These are phyloP conservation scores for Suhomyces terraborum DNA, from an alignment of 1,139 yeast genomes.

Conservation along the genomic window DNA sequence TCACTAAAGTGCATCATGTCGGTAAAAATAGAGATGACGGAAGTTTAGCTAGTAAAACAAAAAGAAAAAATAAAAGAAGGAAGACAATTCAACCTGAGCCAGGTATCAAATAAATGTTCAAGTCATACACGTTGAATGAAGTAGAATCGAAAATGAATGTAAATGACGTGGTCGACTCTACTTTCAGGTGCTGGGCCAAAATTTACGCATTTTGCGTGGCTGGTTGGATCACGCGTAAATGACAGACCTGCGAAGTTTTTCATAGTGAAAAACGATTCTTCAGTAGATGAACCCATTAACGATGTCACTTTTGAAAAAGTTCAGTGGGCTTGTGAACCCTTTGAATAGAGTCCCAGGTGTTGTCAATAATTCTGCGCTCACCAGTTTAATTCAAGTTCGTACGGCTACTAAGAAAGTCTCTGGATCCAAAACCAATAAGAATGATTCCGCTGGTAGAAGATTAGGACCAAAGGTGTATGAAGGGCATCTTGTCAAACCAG, in stretches of 20 bases:
- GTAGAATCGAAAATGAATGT: too few relatives aligned
- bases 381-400: slow-evolving; percentile 57
- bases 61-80: too few relatives aligned
- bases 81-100: too few relatives aligned
- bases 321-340: slow-evolving; percentile 11
- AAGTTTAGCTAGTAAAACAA: too few relatives aligned
- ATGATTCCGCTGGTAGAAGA: slow-evolving; percentile 94
- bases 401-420: slow-evolving; percentile 92
- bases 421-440: slow-evolving; percentile 89
- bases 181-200: neutral
- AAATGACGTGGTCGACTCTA: neutral
- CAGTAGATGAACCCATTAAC: neutral
- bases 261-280: slow-evolving; percentile 1
- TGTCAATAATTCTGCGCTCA: slow-evolving; percentile 20
- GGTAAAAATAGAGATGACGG: too few relatives aligned
- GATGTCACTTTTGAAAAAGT: slow-evolving; percentile 12
- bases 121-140: too few relatives aligned
- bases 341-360: slow-evolving; percentile 2
- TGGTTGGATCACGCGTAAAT: slow-evolving; percentile 6
- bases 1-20: too few relatives aligned
- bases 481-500: slow-evolving; percentile 64
- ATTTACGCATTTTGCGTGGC: neutral
- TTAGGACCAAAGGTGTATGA: slow-evolving; percentile 89
- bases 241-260: slow-evolving; percentile 11
- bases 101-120: too few relatives aligned